Percentiles rank a stretch among this genome's conserved stretches.
Evolutionary conservation across 495 filamentous ascomycete genomes (phyloP).

Genomic region (Opeltia flavorubescens): DNA sequence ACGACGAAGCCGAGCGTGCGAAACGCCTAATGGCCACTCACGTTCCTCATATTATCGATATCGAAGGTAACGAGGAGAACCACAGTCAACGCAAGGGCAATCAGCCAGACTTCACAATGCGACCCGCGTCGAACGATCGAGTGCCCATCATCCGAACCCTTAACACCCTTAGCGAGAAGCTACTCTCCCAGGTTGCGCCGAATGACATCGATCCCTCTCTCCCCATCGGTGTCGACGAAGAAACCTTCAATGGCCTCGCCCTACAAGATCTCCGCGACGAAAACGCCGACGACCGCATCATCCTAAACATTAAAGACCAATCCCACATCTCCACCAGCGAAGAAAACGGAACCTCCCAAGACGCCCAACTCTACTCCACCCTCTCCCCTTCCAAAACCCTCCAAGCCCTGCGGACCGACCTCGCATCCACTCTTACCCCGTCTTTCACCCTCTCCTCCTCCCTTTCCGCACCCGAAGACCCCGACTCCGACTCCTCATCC

Average conservation of each 20-base stretch:
- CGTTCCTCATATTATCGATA: slow-evolving; percentile 77
- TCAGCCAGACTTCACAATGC: slow-evolving; percentile 74
- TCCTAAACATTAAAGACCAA: slow-evolving; percentile 79
- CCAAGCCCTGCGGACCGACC: slow-evolving; percentile 42
- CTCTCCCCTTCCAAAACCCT: slow-evolving; percentile 58
- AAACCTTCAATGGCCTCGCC: slow-evolving; percentile 55
- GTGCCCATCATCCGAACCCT: slow-evolving; percentile 72
- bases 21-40: slow-evolving; percentile 40
- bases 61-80: slow-evolving; percentile 89
- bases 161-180: slow-evolving; percentile 77
- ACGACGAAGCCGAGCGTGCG: slow-evolving; percentile 39
- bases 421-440: slow-evolving; percentile 23
- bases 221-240: slow-evolving; percentile 57
- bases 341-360: slow-evolving; percentile 33
- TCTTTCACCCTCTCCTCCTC: slow-evolving; percentile 30
- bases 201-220: slow-evolving; percentile 53
- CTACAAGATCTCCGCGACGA: slow-evolving; percentile 76
- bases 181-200: slow-evolving; percentile 72
- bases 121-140: slow-evolving; percentile 48
- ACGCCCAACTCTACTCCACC: slow-evolving; percentile 43
- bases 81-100: slow-evolving; percentile 68
- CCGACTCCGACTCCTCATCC: slow-evolving; percentile 38
- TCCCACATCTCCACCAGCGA: slow-evolving; percentile 53
- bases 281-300: slow-evolving; percentile 53
- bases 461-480: slow-evolving; percentile 42